Base-by-base conservation (phyloP, 768 basidiomycete species). In the Termitomyces sp. region DNA sequence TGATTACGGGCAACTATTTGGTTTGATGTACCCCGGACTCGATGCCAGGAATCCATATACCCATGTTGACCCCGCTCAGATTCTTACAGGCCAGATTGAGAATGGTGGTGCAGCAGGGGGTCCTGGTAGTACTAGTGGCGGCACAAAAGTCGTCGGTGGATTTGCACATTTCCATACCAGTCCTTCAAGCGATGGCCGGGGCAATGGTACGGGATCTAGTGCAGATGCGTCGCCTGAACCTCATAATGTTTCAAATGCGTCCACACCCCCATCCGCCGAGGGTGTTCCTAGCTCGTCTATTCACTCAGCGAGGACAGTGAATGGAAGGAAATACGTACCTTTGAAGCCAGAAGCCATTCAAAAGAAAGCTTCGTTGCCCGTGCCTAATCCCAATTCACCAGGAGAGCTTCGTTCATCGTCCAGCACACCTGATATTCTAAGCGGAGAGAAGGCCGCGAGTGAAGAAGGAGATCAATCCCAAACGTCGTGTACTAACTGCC, bases 21-120 rank as follows among this genome's bases (percentile, higher is more conserved):
- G 82, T 45, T 74, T 89, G 63, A 81, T 83, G 60, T 89, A 86
- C 68, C 73, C 85, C 28, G 73, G 76, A 57, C 69, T 84, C 57
- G 82, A 85, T 60, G 68, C 59, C 24, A 59, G 55, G 55, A 78
- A 80, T 47, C 81, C 82, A 7, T 90, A 81, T 72, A 90, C 89
- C 36, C 87, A 90, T 70, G 90, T 98, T 58, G 92, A 98, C 74
- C 95, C 95, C 8, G 88, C 89, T n/a, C 92, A 96, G 73, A 90
- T 96, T 81, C 68, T 80, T 48, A 65, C 72, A 51, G 67, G 67
- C 20, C 71, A 71, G 47, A 62, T 56, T 52, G 69, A 71, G 31
- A 39, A 41, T 29, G 18, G 55, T 53, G 51, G 55, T 45, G 62
- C 51, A 29, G 50, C 51, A 22, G 63, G 63, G 34, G 59, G 57